Evolutionary conservation across 2,329 filamentous ascomycete species (phyloP).

Genomic region (Lasiodiplodia gonubiensis): DNA sequence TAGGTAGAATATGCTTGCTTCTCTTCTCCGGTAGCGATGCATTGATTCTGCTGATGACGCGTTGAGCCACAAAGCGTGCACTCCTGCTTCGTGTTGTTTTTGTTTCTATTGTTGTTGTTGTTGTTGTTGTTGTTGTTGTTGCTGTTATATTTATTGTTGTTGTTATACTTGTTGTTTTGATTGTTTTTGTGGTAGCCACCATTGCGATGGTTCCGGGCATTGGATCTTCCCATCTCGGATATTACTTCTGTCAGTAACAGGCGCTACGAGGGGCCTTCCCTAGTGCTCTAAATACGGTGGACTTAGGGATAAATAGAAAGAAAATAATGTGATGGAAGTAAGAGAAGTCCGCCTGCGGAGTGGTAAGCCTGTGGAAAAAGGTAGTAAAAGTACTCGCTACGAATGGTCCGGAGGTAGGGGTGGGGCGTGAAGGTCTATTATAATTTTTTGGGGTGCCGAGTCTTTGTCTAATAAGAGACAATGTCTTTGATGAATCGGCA

Average conservation of each 20-base stretch:
- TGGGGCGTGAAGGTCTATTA: neutral
- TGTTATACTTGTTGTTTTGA: neutral
- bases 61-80: slow-evolving; percentile 1
- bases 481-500: neutral
- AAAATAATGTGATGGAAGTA: neutral
- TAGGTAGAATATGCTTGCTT: neutral
- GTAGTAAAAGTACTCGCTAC: neutral
- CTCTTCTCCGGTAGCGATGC: neutral
- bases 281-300: neutral
- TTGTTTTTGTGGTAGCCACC: neutral
- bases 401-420: neutral
- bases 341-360: slow-evolving; percentile 20
- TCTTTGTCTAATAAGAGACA: slow-evolving; percentile 3
- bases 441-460: neutral
- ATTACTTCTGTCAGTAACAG: neutral
- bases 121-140: neutral
- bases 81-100: neutral
- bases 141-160: neutral
- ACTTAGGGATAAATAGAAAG: neutral
- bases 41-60: neutral
- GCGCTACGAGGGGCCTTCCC: neutral
- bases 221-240: neutral
- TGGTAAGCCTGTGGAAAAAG: neutral
- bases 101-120: neutral
- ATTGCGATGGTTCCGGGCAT: neutral